phyloP scores from a whole-genome alignment of 208 protist species.

The Trypanosoma caninum region DNA sequence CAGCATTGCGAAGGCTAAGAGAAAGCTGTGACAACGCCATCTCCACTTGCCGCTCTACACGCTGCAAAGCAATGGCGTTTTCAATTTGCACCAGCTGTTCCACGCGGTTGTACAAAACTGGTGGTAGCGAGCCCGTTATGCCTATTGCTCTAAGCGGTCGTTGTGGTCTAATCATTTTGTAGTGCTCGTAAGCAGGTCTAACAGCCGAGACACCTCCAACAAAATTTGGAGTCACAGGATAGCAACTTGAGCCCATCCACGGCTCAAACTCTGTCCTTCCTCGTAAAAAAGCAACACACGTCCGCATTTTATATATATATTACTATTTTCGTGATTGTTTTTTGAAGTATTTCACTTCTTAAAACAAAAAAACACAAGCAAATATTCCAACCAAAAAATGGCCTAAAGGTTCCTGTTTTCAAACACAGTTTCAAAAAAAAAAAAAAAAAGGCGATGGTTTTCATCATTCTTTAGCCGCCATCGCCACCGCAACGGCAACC shows the following conservation, averaged over 20 bases:
- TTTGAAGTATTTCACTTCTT: not conserved
- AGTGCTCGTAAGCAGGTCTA: slow-evolving; percentile 69
- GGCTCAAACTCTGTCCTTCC: slow-evolving; percentile 59
- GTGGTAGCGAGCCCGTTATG: slow-evolving; percentile 59
- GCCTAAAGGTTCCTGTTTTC: too few species aligned
- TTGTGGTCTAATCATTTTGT: slow-evolving; percentile 53
- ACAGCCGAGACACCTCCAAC: slow-evolving; percentile 55
- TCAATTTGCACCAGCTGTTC: slow-evolving; percentile 85
- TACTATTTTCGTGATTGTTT: not conserved
- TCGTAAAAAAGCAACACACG: slow-evolving; percentile 33
- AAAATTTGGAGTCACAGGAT: slow-evolving; percentile 55
- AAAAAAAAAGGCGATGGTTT: too few species aligned
- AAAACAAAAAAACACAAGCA: slow-evolving; percentile 7
- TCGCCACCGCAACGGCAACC: too few species aligned
- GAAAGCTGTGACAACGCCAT: slow-evolving; percentile 82
- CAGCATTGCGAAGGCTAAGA: slow-evolving; percentile 80
- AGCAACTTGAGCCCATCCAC: slow-evolving; percentile 81
- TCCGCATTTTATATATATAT: slow-evolving; percentile 20
- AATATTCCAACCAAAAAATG: too few species aligned
- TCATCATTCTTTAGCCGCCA: too few species aligned
- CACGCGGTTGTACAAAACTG: slow-evolving; percentile 79
- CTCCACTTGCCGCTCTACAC: slow-evolving; percentile 79
- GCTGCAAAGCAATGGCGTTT: slow-evolving; percentile 80
- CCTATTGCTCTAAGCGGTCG: slow-evolving; percentile 66
- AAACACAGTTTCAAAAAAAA: not conserved